phyloP scores from a whole-genome alignment of 371 early-diverging fungal genomes.

The Blyttiomyces sp. region DNA sequence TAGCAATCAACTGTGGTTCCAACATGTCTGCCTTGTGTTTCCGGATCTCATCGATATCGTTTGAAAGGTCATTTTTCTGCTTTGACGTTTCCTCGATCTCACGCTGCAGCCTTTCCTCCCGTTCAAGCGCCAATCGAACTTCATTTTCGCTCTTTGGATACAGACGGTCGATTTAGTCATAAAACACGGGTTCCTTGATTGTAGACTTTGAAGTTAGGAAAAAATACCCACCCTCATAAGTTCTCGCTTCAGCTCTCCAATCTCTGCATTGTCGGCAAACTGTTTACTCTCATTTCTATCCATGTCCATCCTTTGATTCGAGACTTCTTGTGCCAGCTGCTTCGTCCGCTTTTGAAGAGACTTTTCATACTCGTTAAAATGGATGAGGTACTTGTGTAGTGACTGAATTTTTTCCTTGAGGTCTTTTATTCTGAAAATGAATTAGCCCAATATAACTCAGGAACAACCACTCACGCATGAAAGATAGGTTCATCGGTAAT shows the following conservation, averaged over 20 bases:
- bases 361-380: constrained; percentile 46
- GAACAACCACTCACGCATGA: no score
- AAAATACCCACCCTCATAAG: constrained; percentile 44
- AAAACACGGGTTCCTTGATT: no score
- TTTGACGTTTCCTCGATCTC: constrained; percentile 47
- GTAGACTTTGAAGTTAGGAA: no score
- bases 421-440: constrained; percentile 14
- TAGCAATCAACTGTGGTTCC: constrained; percentile 54
- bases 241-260: constrained; percentile 56
- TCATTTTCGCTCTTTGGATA: constrained; percentile 53
- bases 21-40: constrained; percentile 59
- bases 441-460: background rate
- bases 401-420: constrained; percentile 31
- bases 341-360: constrained; percentile 37
- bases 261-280: constrained; percentile 46
- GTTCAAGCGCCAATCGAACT: constrained; percentile 42
- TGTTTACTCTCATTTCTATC: constrained; percentile 42
- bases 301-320: constrained; percentile 46
- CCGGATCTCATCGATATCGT: constrained; percentile 56
- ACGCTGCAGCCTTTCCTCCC: constrained; percentile 37
- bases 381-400: constrained; percentile 40
- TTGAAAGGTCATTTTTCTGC: constrained; percentile 33
- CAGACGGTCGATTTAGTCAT: no score
- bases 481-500: no score
- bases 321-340: constrained; percentile 38